phyloP scores from a whole-genome alignment of 106 monocot genomes.

The Phalaenopsis aphrodite region DNA sequence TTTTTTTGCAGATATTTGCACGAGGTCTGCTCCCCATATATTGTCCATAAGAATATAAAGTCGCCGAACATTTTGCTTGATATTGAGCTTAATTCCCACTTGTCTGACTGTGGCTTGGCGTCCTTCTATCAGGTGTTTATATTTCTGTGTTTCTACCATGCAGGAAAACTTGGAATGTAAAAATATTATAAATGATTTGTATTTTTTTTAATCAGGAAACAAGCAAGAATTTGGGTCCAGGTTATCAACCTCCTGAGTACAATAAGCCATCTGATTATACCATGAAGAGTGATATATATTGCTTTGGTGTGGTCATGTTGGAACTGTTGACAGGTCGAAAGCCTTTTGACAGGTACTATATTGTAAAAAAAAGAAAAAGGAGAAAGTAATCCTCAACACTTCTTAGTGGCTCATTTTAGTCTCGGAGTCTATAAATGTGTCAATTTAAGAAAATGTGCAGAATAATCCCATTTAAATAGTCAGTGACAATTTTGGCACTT shows the following conservation, averaged over 20 bases:
- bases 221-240: not conserved
- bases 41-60: constrained; percentile 60
- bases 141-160: not conserved
- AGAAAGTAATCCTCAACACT: too few species aligned
- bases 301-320: constrained; percentile 17
- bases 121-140: constrained; percentile 33
- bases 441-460: too few species aligned
- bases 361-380: too few species aligned
- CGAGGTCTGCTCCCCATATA: constrained; percentile 43
- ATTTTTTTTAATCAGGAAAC: not conserved
- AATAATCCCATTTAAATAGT: too few species aligned
- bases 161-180: not conserved
- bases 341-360: constrained; percentile 9
- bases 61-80: constrained; percentile 67
- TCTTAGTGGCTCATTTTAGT: too few species aligned
- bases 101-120: constrained; percentile 54
- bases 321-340: constrained; percentile 6
- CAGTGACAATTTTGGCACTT: too few species aligned
- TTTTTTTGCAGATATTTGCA: constrained; percentile 38
- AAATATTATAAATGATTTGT: not conserved
- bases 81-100: constrained; percentile 48
- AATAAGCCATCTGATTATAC: not conserved
- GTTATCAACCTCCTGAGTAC: constrained; percentile 8
- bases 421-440: too few species aligned
- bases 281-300: constrained; percentile 8